Base-by-base conservation (phyloP, 441 rosid genomes). In the Eruca vesicaria region DNA sequence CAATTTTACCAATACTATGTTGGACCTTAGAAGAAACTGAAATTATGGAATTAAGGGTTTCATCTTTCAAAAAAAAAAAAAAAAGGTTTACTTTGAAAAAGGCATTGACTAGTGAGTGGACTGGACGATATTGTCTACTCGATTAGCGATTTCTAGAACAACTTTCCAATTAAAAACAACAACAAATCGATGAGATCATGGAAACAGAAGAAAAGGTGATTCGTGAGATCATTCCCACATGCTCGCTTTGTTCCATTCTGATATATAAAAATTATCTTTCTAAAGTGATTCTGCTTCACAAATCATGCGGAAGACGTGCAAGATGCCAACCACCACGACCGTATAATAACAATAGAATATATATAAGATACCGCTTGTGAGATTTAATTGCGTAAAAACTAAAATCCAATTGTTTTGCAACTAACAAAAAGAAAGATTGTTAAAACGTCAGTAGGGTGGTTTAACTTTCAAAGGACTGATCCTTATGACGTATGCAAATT, bases 141-240 rank as follows among this genome's bases (percentile, higher is more conserved):
- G 19, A 19, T 31, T 19, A 52, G 20, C 32, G 31, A 19, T 52
- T 16, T 33, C 23, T 59, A 43, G 32, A 29, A 56, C 12, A 58
- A 11, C 43, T 58, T 35, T 57, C 18, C 6, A 55, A 7, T 36
- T 56, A 16, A 50, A 35, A 58, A 60, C n/a, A 35, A 11, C 26
- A 69, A 5, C 0, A 15, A 57, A 69, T 28, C 65, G 64, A 69
- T 14, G 3, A 69, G 18, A 58, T 62, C 56, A 28, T 16, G 56
- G 18, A 15, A 31, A 35, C n/a, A 70, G 26, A 11, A 56, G 11
- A 69, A 32, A 6, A 61, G 18, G 35, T 11, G 4, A 15, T 7
- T 52, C 69, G 52, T 73, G 64, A 64, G 55, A 64, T 64, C 64
- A 63, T 63, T 61, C 31, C 45, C 64, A 73, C 28, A 12, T 72